A percentile compares a stretch with the other conserved stretches of the same genome.
Evolutionary conservation across 2,329 filamentous ascomycete genomes (phyloP).

Genomic region (Ceratocystis destructans): DNA sequence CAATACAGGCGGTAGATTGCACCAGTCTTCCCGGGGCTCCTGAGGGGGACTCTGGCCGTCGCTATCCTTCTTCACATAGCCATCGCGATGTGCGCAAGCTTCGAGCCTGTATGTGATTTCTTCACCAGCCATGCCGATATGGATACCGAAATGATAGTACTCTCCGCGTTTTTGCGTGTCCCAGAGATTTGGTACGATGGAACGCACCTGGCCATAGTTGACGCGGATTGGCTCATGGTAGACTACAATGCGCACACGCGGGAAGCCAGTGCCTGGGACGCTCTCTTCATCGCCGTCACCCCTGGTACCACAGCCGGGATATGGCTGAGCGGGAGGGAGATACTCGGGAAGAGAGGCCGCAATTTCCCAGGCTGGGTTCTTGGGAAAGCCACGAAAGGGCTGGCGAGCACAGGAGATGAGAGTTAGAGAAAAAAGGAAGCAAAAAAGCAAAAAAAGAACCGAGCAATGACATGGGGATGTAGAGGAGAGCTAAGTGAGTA

Average conservation of each 20-base stretch:
- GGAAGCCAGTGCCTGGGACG: not conserved
- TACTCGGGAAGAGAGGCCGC: conserved; percentile 51
- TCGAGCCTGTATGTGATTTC: conserved; percentile 56
- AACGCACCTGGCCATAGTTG: conserved; percentile 52
- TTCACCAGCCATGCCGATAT: conserved; percentile 67
- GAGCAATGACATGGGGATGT: not conserved
- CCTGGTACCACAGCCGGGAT: not conserved
- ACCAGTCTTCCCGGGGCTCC: conserved; percentile 36
- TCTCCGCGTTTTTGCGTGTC: conserved; percentile 24
- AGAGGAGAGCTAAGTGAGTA: not conserved
- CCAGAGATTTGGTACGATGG: conserved; percentile 51
- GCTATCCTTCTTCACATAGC: conserved; percentile 58
- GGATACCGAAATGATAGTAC: conserved; percentile 52
- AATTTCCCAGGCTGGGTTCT: conserved; percentile 75
- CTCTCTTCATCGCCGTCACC: conserved; percentile 12
- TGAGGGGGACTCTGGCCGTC: conserved; percentile 46
- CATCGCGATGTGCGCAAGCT: conserved; percentile 53
- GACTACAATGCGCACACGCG: conserved; percentile 46
- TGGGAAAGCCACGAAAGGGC: conserved; percentile 62
- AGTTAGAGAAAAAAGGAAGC: not conserved
- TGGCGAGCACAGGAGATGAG: conserved; percentile 27
- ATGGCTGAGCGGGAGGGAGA: conserved; percentile 35
- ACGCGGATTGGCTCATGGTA: conserved; percentile 57
- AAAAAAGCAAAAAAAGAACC: not conserved
- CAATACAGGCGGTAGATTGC: conserved; percentile 41